Evolutionary conservation across 2,329 filamentous ascomycete genomes (phyloP), one percentile per base, ranked within the genome.

Genomic region (Apiospora pterosperma): DNA sequence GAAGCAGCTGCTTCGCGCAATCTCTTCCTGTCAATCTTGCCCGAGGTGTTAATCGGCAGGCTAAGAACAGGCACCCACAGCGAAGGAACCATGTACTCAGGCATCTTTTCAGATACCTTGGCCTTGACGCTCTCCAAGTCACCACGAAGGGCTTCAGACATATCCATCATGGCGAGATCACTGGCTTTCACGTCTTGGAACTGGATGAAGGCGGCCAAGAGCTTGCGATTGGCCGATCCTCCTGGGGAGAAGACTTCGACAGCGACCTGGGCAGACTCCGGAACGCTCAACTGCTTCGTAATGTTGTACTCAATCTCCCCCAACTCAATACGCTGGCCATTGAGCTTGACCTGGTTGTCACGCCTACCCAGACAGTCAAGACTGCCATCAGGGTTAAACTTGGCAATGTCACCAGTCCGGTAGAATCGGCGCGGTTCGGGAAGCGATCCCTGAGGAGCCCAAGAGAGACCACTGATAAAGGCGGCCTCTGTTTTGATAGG

Each of bases 131-230:
- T n/a, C 16, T 34, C 48, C 25, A 55, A 34, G 5, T 55, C 48
- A 4, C 7, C 19, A 11, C 48, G 28, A 34, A 55, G 48, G 12
- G 28, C 28, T 3, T 31, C 48, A 5, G 48, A 11, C 48, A 55
- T 55, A 1, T 19, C 48, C 48, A 34, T 55, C 7, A 55, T 69
- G 12, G 68, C 38, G 11, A 73, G 73, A 23, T 72, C 67, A 4
- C 73, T 73, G n/a, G 74, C 73, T 59, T 70, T 68, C 42, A 73
- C 73, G 2, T 73, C 68, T 11, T 36, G 58, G 19, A 60, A 60
- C 16, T 38, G 34, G 14, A 80, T 70, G 64, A 84, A 83, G 1
- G 81, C 80, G 4, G 84, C 79, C 19, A 86, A 72, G 3, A 28
- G n/a, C 34, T 60, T 39, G 34, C 34, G 58, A 16, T 23, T 39